These are phyloP conservation scores for Chenopodium formosanum DNA, from an alignment of 148 eudicot genomes.

Conservation along the genomic window DNA sequence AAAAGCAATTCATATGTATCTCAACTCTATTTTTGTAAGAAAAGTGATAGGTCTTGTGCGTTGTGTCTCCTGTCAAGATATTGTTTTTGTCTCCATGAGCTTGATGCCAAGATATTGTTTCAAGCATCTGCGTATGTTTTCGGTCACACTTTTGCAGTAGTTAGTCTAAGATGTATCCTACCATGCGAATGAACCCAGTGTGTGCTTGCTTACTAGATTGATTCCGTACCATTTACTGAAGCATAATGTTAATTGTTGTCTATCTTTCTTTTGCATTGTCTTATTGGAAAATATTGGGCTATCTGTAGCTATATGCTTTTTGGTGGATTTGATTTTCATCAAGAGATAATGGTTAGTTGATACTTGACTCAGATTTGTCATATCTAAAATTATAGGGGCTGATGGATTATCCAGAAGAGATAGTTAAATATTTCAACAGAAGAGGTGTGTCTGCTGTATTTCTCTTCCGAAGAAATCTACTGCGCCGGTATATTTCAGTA, in stretches of 20 bases:
- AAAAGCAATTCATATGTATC: too few species aligned
- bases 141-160: neutral
- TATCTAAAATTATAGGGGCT: conserved; percentile 52
- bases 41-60: neutral
- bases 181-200: too few species aligned
- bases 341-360: neutral
- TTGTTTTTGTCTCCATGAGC: neutral
- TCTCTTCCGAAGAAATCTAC: conserved; percentile 80
- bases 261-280: neutral
- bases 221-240: too few species aligned
- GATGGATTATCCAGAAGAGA: conserved; percentile 68
- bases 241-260: neutral
- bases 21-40: neutral
- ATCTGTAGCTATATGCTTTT: neutral
- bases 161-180: neutral
- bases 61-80: neutral
- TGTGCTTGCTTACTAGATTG: too few species aligned
- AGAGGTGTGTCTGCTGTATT: conserved; percentile 71
- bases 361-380: neutral
- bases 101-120: neutral
- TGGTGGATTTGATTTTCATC: neutral
- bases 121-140: neutral
- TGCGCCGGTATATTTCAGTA: conserved; percentile 86
- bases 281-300: neutral
- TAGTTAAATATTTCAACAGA: conserved; percentile 60